A percentile compares a stretch with the other conserved stretches of the same genome.
These are phyloP conservation scores for Friedmanniomyces simplex DNA, from an alignment of 495 filamentous ascomycete species.

Conservation along the genomic window DNA sequence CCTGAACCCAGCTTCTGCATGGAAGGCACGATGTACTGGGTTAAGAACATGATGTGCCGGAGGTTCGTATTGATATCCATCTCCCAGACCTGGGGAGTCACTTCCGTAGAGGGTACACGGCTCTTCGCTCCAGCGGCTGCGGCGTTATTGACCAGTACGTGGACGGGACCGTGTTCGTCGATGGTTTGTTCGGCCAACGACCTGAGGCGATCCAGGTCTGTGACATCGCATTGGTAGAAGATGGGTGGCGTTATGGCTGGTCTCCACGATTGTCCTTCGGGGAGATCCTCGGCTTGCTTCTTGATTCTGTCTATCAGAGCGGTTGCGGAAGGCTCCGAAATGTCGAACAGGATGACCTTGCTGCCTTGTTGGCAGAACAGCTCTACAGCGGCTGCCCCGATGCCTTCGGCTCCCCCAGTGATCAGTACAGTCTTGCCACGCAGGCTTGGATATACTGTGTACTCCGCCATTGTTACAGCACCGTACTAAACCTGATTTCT, in stretches of 20 bases:
- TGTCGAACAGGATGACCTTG: constrained; percentile 17
- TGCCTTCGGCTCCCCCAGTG: constrained; percentile 18
- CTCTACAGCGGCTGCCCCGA: constrained; percentile 13
- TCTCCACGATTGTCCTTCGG: not conserved
- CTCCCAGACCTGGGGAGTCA: constrained; percentile 27
- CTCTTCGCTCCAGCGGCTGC: constrained; percentile 13
- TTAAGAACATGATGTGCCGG: constrained; percentile 32
- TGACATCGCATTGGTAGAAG: constrained; percentile 19
- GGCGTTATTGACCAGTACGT: constrained; percentile 19
- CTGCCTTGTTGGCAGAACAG: constrained; percentile 19
- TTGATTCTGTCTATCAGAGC: constrained; percentile 5
- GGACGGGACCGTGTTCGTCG: constrained; percentile 8
- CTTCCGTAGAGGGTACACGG: constrained; percentile 7
- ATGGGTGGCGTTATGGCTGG: not conserved
- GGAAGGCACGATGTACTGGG: constrained; percentile 27
- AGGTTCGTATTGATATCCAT: constrained; percentile 26
- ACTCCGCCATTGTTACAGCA: constrained; percentile 1
- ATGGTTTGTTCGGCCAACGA: not conserved
- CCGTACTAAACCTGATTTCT: no score
- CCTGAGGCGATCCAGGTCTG: constrained; percentile 5
- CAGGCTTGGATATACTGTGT: constrained; percentile 15
- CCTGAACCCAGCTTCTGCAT: constrained; percentile 23
- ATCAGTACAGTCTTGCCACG: constrained; percentile 12
- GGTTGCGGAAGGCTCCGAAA: not conserved
- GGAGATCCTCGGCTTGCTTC: not conserved